Evolutionary conservation across 148 eudicot genomes (phyloP).

Genomic region (Camellia granthamiana): DNA sequence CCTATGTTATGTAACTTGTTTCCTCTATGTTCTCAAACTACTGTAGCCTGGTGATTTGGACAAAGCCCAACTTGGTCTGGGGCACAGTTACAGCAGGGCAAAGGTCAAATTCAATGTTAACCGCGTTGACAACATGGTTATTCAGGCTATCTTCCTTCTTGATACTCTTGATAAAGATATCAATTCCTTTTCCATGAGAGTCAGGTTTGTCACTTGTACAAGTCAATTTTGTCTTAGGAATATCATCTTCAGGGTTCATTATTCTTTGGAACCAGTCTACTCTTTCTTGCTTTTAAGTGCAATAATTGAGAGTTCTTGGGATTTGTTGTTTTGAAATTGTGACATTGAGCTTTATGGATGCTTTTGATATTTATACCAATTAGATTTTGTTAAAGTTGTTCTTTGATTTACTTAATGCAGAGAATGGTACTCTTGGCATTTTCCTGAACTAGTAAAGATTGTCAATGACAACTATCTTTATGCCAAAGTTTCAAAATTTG

Average conservation of each 20-base stretch:
- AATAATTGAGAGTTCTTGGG: background rate
- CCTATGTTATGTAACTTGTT: slow-evolving; percentile 2
- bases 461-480: slow-evolving; percentile 88
- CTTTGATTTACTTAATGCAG: slow-evolving; percentile 38
- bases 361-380: background rate
- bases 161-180: slow-evolving; percentile 96
- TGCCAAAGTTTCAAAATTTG: slow-evolving; percentile 72
- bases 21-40: background rate
- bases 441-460: slow-evolving; percentile 88
- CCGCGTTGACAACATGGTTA: slow-evolving; percentile 97
- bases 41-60: slow-evolving; percentile 87
- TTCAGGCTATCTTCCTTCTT: slow-evolving; percentile 92
- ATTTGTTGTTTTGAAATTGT: background rate
- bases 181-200: slow-evolving; percentile 96
- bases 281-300: background rate
- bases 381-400: background rate
- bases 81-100: slow-evolving; percentile 96
- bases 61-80: slow-evolving; percentile 94
- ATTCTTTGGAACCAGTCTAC: background rate
- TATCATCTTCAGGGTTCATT: background rate
- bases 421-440: slow-evolving; percentile 98
- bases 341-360: background rate
- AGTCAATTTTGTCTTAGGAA: slow-evolving; percentile 4
- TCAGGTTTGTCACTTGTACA: slow-evolving; percentile 57
- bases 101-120: slow-evolving; percentile 99